Percentiles rank a stretch among this genome's conserved stretches.
Conservation (phyloP, 163 green algal species). For the Scenedesmus sp. region DNA sequence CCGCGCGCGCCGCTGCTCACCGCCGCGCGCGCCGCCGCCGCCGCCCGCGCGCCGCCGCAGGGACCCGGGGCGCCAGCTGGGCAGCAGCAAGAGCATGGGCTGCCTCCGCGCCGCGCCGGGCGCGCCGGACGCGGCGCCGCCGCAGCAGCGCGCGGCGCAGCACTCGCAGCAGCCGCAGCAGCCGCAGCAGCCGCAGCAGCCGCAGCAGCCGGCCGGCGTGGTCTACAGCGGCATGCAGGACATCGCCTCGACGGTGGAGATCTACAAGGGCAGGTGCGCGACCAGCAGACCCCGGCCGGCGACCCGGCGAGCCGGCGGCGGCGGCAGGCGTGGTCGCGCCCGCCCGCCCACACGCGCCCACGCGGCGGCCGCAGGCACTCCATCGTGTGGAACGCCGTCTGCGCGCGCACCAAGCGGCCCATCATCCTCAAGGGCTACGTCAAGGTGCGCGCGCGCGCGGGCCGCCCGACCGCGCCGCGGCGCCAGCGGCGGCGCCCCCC, state of each 20-base stretch:
- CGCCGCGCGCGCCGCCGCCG: background rate
- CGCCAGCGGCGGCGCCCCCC: no score
- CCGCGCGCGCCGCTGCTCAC: background rate
- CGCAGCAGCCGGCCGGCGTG: conserved; percentile 4
- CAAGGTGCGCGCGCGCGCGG: conserved; percentile 38
- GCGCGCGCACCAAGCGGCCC: conserved; percentile 12
- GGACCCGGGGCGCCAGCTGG: background rate
- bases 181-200: background rate
- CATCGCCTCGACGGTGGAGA: conserved; percentile 34
- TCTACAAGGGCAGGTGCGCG: conserved; percentile 46
- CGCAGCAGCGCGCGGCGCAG: conserved; percentile 1
- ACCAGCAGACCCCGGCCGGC: no score
- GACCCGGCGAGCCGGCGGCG: no score
- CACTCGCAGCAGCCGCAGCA: background rate
- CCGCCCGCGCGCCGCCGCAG: background rate
- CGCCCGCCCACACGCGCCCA: no score
- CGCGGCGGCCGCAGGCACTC: conserved; percentile 49
- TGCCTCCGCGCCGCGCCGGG: background rate
- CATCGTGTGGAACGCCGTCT: conserved; percentile 45
- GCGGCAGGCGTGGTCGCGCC: no score
- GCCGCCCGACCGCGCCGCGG: no score
- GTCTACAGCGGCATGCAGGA: conserved; percentile 36
- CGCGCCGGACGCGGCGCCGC: no score
- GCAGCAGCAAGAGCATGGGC: conserved; percentile 33
- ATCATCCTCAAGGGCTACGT: conserved; percentile 51